A percentile compares a stretch with the other conserved stretches of the same genome.
phyloP scores from a whole-genome alignment of 169 alveolate species.

The Neospora caninum region DNA sequence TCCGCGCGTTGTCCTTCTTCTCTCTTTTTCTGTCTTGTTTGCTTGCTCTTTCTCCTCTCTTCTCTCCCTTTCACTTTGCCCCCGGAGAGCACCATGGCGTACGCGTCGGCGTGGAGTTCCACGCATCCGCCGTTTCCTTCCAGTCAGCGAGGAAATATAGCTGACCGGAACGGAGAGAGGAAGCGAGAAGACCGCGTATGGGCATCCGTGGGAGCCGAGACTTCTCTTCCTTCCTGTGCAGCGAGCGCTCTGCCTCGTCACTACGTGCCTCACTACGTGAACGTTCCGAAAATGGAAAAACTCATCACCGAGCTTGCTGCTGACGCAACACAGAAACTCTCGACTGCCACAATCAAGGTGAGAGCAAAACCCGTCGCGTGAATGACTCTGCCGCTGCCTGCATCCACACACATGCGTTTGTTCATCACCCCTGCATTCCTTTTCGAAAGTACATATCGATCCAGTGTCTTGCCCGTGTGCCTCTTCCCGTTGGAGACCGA shows the following conservation, averaged over 20 bases:
- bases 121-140: not conserved
- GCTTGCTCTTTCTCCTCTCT: not conserved
- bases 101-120: not conserved
- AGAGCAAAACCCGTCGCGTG: not conserved
- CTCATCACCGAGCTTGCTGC: not conserved
- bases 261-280: not conserved
- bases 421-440: no score
- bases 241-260: not conserved
- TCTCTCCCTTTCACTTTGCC: not conserved
- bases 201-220: not conserved
- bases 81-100: not conserved
- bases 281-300: not conserved
- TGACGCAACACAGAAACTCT: not conserved
- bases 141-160: not conserved
- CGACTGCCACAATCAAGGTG: conserved; percentile 5
- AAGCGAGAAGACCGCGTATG: not conserved
- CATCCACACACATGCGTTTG: no score
- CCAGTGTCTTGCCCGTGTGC: no score
- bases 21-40: not conserved
- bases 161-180: not conserved
- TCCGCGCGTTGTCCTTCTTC: not conserved
- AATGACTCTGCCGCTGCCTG: not conserved
- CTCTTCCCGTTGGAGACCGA: no score
- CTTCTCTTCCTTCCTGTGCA: not conserved
- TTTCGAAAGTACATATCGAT: no score